Conservation (phyloP, 805 yeast genomes). For the Pichia thaimueangensis region DNA sequence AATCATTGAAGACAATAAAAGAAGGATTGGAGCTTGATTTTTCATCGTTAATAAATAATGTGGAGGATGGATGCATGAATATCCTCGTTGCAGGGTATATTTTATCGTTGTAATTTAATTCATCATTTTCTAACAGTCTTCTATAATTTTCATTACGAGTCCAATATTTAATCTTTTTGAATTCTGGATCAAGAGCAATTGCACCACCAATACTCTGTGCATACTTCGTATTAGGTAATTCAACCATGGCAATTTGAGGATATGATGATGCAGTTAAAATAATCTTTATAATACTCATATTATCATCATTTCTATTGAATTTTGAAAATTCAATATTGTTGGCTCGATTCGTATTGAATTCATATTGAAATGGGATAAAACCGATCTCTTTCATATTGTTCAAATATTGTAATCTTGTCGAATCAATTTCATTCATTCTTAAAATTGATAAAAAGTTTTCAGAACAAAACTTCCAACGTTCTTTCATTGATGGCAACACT, state of each 20-base stretch:
- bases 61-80: conserved; percentile 82
- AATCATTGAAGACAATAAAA: conserved; percentile 57
- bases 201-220: conserved; percentile 69
- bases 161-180: conserved; percentile 65
- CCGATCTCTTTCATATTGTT: conserved; percentile 73
- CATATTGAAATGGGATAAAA: conserved; percentile 54
- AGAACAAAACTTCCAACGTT: conserved; percentile 40
- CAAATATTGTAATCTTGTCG: conserved; percentile 64
- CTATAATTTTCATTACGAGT: conserved; percentile 54
- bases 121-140: conserved; percentile 11
- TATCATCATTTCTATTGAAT: conserved; percentile 47
- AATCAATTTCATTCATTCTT: conserved; percentile 62
- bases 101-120: conserved; percentile 13
- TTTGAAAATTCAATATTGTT: conserved; percentile 9
- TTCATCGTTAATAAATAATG: conserved; percentile 44
- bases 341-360: conserved; percentile 7
- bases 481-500: conserved; percentile 21
- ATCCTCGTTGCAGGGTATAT: conserved; percentile 59
- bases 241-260: conserved; percentile 78
- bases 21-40: conserved; percentile 21
- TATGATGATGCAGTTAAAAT: conserved; percentile 74
- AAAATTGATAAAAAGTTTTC: conserved; percentile 57
- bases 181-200: conserved; percentile 80
- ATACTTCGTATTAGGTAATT: conserved; percentile 75
- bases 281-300: conserved; percentile 50